Evolutionary conservation across 768 basidiomycete species (phyloP).

Genomic region (Calocera cornea): DNA sequence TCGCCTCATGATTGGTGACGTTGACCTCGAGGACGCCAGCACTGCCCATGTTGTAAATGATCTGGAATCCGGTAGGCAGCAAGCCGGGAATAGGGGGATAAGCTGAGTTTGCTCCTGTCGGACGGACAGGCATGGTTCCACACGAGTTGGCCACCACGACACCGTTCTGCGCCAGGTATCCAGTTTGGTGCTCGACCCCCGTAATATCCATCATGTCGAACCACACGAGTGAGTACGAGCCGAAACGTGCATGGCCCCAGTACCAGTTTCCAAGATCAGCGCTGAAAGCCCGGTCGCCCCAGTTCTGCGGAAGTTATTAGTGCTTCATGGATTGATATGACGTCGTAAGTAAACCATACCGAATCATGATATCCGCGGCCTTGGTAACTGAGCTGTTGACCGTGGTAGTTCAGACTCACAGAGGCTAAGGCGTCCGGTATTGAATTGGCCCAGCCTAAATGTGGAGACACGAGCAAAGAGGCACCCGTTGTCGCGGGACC

Average conservation of each 20-base stretch:
- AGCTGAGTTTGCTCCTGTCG: not conserved
- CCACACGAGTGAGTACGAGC: not conserved
- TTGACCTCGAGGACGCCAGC: not conserved
- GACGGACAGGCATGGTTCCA: not conserved
- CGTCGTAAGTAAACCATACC: not conserved
- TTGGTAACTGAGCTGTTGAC: not conserved
- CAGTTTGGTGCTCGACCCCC: not conserved
- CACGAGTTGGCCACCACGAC: not conserved
- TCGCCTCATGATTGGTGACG: not conserved
- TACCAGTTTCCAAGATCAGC: not conserved
- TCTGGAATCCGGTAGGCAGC: not conserved
- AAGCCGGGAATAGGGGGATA: not conserved
- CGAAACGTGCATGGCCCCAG: not conserved
- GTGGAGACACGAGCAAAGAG: not conserved
- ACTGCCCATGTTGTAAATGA: not conserved
- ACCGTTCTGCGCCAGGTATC: not conserved
- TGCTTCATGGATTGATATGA: not conserved
- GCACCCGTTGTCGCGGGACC: not conserved
- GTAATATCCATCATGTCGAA: not conserved
- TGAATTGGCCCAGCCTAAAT: not conserved
- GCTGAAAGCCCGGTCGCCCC: not conserved
- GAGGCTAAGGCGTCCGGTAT: not conserved
- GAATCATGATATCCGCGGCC: not conserved
- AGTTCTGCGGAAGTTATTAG: not conserved
- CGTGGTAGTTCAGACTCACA: not conserved